Evolutionary conservation across 2,329 filamentous ascomycete species (phyloP).

Genomic region (Rhinocladiella mackenziei): DNA sequence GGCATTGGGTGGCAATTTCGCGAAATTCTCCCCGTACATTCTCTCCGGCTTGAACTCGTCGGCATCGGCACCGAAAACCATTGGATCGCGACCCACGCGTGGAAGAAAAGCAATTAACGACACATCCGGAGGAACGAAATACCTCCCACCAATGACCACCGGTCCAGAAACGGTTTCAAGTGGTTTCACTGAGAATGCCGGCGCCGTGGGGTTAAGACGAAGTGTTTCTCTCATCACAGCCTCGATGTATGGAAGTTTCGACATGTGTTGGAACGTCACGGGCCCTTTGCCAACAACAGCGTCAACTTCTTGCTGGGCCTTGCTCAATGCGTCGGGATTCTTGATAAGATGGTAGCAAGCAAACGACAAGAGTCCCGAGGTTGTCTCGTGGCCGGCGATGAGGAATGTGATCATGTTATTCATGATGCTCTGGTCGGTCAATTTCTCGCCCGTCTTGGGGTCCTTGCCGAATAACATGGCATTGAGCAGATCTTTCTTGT

Average conservation of each 20-base stretch:
- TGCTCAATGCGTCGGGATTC: conserved; percentile 56
- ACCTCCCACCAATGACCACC: conserved; percentile 49
- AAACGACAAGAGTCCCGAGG: conserved; percentile 63
- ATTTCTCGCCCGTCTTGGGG: conserved; percentile 55
- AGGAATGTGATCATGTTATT: conserved; percentile 68
- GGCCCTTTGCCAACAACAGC: conserved; percentile 55
- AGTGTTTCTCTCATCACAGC: conserved; percentile 65
- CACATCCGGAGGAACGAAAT: conserved; percentile 53
- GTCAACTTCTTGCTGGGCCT: conserved; percentile 66
- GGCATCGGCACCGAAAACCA: conserved; percentile 63
- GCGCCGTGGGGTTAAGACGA: conserved; percentile 59
- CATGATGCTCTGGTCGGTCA: conserved; percentile 59
- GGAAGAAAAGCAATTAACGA: conserved; percentile 49
- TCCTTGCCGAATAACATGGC: conserved; percentile 58
- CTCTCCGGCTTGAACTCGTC: conserved; percentile 65
- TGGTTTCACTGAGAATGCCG: conserved; percentile 53
- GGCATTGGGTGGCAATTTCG: conserved; percentile 57
- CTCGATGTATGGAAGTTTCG: conserved; percentile 62
- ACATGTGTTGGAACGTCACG: conserved; percentile 53
- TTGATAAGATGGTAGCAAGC: conserved; percentile 62
- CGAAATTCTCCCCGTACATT: conserved; percentile 67
- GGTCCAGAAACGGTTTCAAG: conserved; percentile 23
- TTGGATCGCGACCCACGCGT: conserved; percentile 58
- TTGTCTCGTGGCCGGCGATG: conserved; percentile 59
- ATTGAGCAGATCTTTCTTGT: conserved; percentile 57